These are phyloP conservation scores for Rubia yunnanensis DNA, from an alignment of 257 asterid genomes.

Conservation along the genomic window DNA sequence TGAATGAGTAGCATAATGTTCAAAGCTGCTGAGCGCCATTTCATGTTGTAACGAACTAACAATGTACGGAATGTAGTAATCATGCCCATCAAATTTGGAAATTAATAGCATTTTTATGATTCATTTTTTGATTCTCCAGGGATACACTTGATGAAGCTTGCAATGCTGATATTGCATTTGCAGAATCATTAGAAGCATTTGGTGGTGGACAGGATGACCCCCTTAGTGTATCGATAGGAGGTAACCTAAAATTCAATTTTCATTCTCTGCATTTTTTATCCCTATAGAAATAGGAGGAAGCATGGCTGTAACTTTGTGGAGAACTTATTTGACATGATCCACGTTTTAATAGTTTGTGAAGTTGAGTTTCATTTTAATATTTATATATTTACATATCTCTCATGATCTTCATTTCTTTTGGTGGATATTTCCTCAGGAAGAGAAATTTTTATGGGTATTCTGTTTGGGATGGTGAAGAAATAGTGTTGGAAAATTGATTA, in stretches of 20 bases:
- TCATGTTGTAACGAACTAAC: background rate
- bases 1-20: background rate
- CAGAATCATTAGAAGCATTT: slow-evolving; percentile 82
- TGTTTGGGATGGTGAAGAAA: background rate
- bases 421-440: background rate
- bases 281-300: background rate
- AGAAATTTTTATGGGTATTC: background rate
- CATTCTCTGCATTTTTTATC: background rate
- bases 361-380: background rate
- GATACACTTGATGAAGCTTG: slow-evolving; percentile 76
- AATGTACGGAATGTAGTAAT: background rate
- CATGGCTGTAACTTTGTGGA: background rate
- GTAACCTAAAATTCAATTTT: slow-evolving; percentile 20
- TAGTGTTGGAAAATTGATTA: background rate
- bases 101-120: background rate
- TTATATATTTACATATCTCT: background rate
- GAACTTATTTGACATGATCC: background rate
- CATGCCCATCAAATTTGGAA: background rate
- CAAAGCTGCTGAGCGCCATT: background rate
- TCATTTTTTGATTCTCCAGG: slow-evolving; percentile 30
- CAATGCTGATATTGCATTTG: slow-evolving; percentile 69
- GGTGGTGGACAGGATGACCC: slow-evolving; percentile 95
- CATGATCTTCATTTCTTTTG: background rate
- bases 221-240: slow-evolving; percentile 87
- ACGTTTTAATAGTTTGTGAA: background rate